Conservation (phyloP, 176 grass and related monocot species). For the Rhynchospora breviuscula region DNA sequence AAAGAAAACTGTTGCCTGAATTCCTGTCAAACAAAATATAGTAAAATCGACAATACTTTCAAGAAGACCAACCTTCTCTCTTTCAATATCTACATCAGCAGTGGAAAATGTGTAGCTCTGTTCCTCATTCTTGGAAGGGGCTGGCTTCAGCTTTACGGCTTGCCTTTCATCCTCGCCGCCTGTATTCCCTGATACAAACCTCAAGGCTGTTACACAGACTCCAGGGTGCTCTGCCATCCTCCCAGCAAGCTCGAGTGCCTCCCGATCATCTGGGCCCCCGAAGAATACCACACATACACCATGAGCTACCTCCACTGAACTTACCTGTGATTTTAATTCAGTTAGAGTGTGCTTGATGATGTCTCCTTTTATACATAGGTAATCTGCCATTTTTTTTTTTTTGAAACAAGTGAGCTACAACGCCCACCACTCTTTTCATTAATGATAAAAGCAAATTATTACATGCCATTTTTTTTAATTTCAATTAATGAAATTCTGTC, state of each 20-base stretch:
- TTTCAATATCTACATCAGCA: constrained; percentile 37
- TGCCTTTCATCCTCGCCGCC: constrained; percentile 22
- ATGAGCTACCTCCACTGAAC: constrained; percentile 48
- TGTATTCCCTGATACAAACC: constrained; percentile 34
- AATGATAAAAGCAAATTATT: no score
- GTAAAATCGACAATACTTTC: background rate
- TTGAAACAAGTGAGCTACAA: no score
- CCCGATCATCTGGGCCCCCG: constrained; percentile 69
- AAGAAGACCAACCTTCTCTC: constrained; percentile 44
- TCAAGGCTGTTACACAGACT: constrained; percentile 46
- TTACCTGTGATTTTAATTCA: constrained; percentile 24
- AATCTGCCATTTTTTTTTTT: background rate
- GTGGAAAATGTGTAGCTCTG: constrained; percentile 81
- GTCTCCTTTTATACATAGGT: background rate
- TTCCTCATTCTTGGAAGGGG: constrained; percentile 48
- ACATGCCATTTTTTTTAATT: no score
- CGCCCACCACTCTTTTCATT: no score
- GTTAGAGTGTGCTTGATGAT: background rate
- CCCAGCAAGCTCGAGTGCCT: constrained; percentile 55
- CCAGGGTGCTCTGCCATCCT: constrained; percentile 83
- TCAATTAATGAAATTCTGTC: background rate
- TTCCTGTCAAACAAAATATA: background rate
- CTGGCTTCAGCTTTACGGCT: constrained; percentile 48
- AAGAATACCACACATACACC: constrained; percentile 80
- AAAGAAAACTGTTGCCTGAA: background rate